A percentile compares a stretch with the other conserved stretches of the same genome.
Conservation (phyloP, 2,329 filamentous ascomycete species). For the Thielaviopsis cerberus region DNA sequence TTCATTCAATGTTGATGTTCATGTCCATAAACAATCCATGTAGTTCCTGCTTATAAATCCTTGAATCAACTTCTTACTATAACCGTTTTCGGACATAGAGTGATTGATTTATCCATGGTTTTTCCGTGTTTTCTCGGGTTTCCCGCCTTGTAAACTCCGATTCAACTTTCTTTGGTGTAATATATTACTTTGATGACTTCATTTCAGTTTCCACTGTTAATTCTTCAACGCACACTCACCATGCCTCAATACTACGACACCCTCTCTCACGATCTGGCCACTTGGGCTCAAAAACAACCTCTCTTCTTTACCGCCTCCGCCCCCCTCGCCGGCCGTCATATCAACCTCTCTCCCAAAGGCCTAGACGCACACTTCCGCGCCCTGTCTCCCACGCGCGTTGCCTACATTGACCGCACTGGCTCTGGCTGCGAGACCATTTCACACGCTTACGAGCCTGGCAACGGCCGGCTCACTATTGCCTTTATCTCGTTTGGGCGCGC, state of each 20-base stretch:
- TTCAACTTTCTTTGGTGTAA: neutral
- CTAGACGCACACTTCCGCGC: slow-evolving; percentile 44
- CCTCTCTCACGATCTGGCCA: slow-evolving; percentile 34
- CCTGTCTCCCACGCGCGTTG: slow-evolving; percentile 39
- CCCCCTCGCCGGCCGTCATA: slow-evolving; percentile 45
- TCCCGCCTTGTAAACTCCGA: too few relatives aligned
- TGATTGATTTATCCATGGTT: too few relatives aligned
- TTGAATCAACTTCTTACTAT: too few relatives aligned
- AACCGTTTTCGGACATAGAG: too few relatives aligned
- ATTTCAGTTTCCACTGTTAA: too few relatives aligned
- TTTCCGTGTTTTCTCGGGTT: too few relatives aligned
- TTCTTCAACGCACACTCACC: slow-evolving; percentile 5
- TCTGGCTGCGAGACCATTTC: slow-evolving; percentile 60
- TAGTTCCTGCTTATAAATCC: too few relatives aligned
- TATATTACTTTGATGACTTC: neutral
- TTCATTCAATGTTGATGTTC: too few relatives aligned
- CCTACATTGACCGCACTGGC: slow-evolving; percentile 57
- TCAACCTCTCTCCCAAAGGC: slow-evolving; percentile 65
- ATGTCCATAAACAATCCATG: too few relatives aligned
- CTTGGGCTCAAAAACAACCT: slow-evolving; percentile 48
- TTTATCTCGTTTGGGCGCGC: slow-evolving; percentile 45
- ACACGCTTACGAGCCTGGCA: slow-evolving; percentile 47
- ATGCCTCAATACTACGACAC: slow-evolving; percentile 41
- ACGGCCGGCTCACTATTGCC: slow-evolving; percentile 55
- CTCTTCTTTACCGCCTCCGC: slow-evolving; percentile 63